phyloP scores from a whole-genome alignment of 352 stramenopile genomes.

The Phytophthora idaei region DNA sequence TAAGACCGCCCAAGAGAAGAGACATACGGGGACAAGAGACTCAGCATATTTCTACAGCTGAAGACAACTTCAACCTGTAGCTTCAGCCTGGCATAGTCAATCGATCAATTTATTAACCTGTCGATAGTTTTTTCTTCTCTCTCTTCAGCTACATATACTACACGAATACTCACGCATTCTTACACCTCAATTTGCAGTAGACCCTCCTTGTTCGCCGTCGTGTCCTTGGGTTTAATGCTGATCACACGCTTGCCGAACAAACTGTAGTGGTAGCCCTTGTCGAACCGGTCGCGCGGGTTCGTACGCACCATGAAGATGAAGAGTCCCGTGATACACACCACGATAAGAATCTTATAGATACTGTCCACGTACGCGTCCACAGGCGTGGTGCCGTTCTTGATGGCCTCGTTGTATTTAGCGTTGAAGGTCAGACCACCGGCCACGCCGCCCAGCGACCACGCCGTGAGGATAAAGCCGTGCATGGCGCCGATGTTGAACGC shows the following conservation, averaged over 20 bases:
- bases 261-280: constrained; percentile 68
- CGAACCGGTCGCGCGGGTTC: constrained; percentile 72
- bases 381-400: constrained; percentile 56
- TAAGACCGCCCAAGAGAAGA: constrained; percentile 6
- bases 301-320: constrained; percentile 66
- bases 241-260: constrained; percentile 62
- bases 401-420: constrained; percentile 45
- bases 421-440: constrained; percentile 72
- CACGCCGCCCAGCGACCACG: constrained; percentile 83
- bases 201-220: constrained; percentile 30
- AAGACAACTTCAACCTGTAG: constrained; percentile 8
- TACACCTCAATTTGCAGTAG: constrained; percentile 28
- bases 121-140: background rate
- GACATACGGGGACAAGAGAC: constrained; percentile 13
- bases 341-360: constrained; percentile 76
- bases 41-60: background rate
- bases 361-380: constrained; percentile 77
- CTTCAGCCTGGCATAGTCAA: constrained; percentile 7
- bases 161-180: background rate
- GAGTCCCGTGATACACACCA: constrained; percentile 70
- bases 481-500: constrained; percentile 84
- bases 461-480: constrained; percentile 82
- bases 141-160: background rate
- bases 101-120: constrained; percentile 7
- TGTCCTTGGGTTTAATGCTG: constrained; percentile 58